Evolutionary conservation across 176 grass and related monocot genomes (phyloP).

Genomic region (Aechmea fasciata): DNA sequence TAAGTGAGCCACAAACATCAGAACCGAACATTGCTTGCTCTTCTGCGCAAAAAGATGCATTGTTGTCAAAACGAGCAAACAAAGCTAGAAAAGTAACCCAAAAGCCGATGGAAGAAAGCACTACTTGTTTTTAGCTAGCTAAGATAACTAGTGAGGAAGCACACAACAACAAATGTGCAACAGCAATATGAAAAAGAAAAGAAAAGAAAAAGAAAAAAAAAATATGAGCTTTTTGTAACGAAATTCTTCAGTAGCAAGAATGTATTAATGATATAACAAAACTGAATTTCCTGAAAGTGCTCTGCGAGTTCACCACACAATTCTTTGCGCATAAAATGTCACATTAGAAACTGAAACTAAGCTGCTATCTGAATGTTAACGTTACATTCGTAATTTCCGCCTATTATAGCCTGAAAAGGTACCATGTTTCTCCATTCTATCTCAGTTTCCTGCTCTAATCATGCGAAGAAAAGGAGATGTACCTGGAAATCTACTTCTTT

Average conservation of each 20-base stretch:
- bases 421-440: neutral
- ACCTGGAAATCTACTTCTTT: constrained; percentile 14
- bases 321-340: neutral
- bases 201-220: neutral
- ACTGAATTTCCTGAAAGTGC: neutral
- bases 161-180: no score
- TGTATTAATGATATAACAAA: neutral
- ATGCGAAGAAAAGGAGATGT: neutral
- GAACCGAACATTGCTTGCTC: no score
- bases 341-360: neutral
- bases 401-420: neutral
- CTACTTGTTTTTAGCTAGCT: no score
- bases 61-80: no score
- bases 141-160: no score
- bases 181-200: no score
- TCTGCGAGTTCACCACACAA: neutral
- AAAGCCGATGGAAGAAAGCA: no score
- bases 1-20: no score
- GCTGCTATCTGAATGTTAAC: neutral
- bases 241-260: no score
- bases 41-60: no score
- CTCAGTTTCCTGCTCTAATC: neutral
- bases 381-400: neutral
- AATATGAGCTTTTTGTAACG: neutral
- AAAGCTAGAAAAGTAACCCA: no score